Evolutionary conservation across 2,329 filamentous ascomycete genomes (phyloP).

Genomic region (Apiospora sp.): DNA sequence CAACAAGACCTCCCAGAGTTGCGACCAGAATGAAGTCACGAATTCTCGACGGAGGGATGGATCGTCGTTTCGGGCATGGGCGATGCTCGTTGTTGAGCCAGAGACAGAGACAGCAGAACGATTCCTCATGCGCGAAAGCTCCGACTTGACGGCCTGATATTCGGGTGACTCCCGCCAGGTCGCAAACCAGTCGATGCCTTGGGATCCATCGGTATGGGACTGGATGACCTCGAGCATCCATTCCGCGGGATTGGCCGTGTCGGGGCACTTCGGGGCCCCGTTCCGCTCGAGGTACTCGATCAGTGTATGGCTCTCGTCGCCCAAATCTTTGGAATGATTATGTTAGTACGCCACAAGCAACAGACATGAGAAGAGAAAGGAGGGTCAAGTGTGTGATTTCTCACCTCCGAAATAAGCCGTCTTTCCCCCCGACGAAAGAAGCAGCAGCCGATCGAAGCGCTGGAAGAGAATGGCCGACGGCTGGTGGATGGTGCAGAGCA

Average conservation of each 20-base stretch:
- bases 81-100: constrained; percentile 35
- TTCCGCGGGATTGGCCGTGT: constrained; percentile 57
- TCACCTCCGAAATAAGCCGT: constrained; percentile 63
- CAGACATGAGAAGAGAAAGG: too few relatives aligned
- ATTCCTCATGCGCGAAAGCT: constrained; percentile 62
- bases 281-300: constrained; percentile 73
- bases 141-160: constrained; percentile 60
- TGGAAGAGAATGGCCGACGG: constrained; percentile 74
- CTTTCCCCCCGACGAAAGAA: constrained; percentile 73
- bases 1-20: constrained; percentile 71
- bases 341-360: constrained; percentile 52
- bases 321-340: constrained; percentile 72
- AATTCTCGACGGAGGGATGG: constrained; percentile 67
- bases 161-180: constrained; percentile 54
- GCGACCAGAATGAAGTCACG: constrained; percentile 74
- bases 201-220: constrained; percentile 69
- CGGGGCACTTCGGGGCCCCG: constrained; percentile 70
- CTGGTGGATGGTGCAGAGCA: constrained; percentile 79
- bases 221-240: constrained; percentile 63
- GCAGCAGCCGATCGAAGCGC: constrained; percentile 77
- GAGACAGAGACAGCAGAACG: constrained; percentile 32
- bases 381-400: not conserved
- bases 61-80: constrained; percentile 54
- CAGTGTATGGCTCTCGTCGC: constrained; percentile 66
- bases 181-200: constrained; percentile 71